Evolutionary conservation across 2,329 filamentous ascomycete genomes (phyloP), one percentile per base, ranked within the genome.

Genomic region (Fusarium sp.): DNA sequence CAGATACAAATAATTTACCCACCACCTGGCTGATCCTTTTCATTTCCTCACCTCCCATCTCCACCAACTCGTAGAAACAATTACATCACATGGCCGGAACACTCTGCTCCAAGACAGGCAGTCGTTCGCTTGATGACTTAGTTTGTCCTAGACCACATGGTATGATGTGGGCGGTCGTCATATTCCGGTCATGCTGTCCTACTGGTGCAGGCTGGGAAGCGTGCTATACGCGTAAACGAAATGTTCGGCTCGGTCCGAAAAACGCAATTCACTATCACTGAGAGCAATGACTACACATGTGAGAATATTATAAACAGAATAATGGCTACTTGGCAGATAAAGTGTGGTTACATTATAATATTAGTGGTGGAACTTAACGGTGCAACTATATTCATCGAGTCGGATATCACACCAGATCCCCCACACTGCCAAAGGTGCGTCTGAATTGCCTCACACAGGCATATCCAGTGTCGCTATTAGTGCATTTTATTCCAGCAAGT

Each of bases 321-420:
- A 5, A n/a, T 25, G 2, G 18, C 18, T 27, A 2, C 44, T 47
- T 20, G 22, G 9, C 6, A 9, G 1, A 43, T 53, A 42, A 42
- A 50, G 45, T 40, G 54, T 29, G 44, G 30, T 50, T 49, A 29
- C 44, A 57, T 29, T 18, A 18, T 18, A 40, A 29, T 40, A 40
- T 57, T 20, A 57, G 22, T 57, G 54, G 54, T 57, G 54, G 54
- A 57, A 57, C n/a, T 29, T 29, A 18, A 27, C 22, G 30, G 22
- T 9, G 16, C 7, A 34, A 47, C 40, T 32, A 20, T 16, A 27
- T 56, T 20, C 34, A 53, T 42, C 32, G n/a, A 43, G 18, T 53
- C 18, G 7, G 3, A 53, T 29, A 22, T 25, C 24, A 16, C 18
- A 42, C 24, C 14, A 52, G 18, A 15, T 43, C 18, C n/a, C 32